These are phyloP conservation scores for Pseudogymnoascus pannorum DNA, from an alignment of 2,329 filamentous ascomycete genomes.

Conservation along the genomic window DNA sequence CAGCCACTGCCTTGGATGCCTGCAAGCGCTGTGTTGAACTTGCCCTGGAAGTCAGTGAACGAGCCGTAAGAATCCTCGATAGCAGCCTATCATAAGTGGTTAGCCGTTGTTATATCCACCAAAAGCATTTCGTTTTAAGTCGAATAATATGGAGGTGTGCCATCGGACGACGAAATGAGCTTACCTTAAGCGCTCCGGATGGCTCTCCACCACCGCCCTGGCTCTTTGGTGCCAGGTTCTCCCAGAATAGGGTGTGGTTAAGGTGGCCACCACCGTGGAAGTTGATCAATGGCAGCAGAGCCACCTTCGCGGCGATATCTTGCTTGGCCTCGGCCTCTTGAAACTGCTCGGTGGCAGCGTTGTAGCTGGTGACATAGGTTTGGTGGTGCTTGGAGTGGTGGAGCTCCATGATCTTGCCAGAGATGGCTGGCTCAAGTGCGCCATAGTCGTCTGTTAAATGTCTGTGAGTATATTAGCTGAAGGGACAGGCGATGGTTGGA, in stretches of 20 bases:
- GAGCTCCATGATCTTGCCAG: constrained; percentile 90
- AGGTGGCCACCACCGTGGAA: constrained; percentile 63
- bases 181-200: constrained; percentile 38
- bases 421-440: constrained; percentile 79
- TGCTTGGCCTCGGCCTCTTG: constrained; percentile 46
- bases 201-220: constrained; percentile 57
- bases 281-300: constrained; percentile 51
- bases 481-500: constrained; percentile 12
- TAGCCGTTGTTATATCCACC: constrained; percentile 18
- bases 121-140: too few species aligned
- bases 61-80: constrained; percentile 39
- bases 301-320: constrained; percentile 46
- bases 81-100: constrained; percentile 21
- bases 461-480: neutral
- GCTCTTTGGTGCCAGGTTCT: constrained; percentile 59
- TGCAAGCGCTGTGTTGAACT: constrained; percentile 51
- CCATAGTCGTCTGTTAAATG: constrained; percentile 75
- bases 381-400: constrained; percentile 94
- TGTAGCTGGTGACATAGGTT: constrained; percentile 86
- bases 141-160: constrained; percentile 10
- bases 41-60: constrained; percentile 47
- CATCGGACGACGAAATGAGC: constrained; percentile 26
- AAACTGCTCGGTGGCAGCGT: constrained; percentile 68
- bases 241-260: constrained; percentile 63
- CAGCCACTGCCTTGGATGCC: constrained; percentile 55